phyloP scores from a whole-genome alignment of 495 filamentous ascomycete genomes.

The Venustampulla echinocandica region DNA sequence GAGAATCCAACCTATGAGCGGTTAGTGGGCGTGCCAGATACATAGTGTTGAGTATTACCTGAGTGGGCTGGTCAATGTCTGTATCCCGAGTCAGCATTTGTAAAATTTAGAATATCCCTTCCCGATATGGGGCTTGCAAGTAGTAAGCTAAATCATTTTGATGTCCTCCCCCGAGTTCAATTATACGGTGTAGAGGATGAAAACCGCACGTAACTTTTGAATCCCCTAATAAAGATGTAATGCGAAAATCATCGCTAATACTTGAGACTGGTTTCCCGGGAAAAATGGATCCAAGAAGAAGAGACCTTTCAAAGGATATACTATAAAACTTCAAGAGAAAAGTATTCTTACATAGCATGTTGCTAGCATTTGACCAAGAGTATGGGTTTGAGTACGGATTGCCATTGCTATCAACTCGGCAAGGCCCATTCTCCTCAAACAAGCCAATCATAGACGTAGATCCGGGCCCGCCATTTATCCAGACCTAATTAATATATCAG shows the following conservation, averaged over 20 bases:
- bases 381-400: constrained; percentile 45
- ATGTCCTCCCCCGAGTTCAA: constrained; percentile 14
- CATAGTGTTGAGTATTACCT: constrained; percentile 13
- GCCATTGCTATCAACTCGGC: constrained; percentile 36
- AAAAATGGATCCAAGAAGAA: too few relatives aligned
- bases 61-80: constrained; percentile 49
- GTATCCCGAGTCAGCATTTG: too few relatives aligned
- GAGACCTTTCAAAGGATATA: not conserved
- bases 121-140: too few relatives aligned
- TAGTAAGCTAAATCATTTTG: too few relatives aligned
- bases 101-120: too few relatives aligned
- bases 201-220: too few relatives aligned
- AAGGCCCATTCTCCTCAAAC: constrained; percentile 57
- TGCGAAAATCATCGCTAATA: too few relatives aligned
- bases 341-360: constrained; percentile 36
- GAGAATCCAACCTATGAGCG: constrained; percentile 44
- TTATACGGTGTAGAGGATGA: too few relatives aligned
- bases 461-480: constrained; percentile 55
- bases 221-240: too few relatives aligned
- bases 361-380: constrained; percentile 49
- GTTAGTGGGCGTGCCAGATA: not conserved
- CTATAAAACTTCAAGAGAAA: not conserved
- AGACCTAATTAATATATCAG: too few relatives aligned
- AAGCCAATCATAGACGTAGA: constrained; percentile 53
- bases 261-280: too few relatives aligned